These are phyloP conservation scores for Trichosporon inkin DNA, from an alignment of 1,284 basidiomycete species.

Conservation along the genomic window DNA sequence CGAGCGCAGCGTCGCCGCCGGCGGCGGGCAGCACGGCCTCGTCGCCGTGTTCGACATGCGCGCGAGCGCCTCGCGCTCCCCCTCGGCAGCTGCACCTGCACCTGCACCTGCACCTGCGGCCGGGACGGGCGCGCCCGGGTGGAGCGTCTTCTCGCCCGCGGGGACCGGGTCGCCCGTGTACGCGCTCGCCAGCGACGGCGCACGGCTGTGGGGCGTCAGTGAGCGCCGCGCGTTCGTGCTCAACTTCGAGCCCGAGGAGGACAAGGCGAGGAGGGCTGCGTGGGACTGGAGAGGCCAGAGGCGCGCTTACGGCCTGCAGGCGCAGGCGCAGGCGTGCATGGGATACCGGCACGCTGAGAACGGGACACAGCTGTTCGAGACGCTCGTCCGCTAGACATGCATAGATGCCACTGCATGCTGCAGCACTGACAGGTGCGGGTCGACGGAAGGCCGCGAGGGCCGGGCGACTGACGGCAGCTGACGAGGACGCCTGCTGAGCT, in stretches of 20 bases:
- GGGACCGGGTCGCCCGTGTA: conserved; percentile 49
- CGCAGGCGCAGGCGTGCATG: conserved; percentile 23
- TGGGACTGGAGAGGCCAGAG: conserved; percentile 37
- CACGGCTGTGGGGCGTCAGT: conserved; percentile 49
- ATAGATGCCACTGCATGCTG: background rate
- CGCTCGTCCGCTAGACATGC: background rate
- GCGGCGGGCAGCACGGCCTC: conserved; percentile 44
- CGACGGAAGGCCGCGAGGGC: no score
- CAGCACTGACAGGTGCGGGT: no score
- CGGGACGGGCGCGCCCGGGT: conserved; percentile 20
- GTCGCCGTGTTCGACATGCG: conserved; percentile 43
- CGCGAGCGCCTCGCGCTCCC: conserved; percentile 14
- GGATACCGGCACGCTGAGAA: conserved; percentile 41
- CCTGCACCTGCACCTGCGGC: no score
- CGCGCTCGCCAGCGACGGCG: conserved; percentile 40
- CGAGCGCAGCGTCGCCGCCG: conserved; percentile 38
- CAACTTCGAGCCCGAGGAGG: background rate
- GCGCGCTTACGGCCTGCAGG: conserved; percentile 30
- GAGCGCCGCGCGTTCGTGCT: conserved; percentile 38
- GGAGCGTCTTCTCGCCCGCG: conserved; percentile 46
- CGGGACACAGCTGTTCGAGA: conserved; percentile 35
- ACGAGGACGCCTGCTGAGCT: no score
- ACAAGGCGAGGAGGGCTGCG: conserved; percentile 16
- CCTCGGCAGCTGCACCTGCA: no score
- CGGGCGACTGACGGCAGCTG: no score